Conservation (phyloP, 768 basidiomycete genomes). For the Coprinopsis sp. region DNA sequence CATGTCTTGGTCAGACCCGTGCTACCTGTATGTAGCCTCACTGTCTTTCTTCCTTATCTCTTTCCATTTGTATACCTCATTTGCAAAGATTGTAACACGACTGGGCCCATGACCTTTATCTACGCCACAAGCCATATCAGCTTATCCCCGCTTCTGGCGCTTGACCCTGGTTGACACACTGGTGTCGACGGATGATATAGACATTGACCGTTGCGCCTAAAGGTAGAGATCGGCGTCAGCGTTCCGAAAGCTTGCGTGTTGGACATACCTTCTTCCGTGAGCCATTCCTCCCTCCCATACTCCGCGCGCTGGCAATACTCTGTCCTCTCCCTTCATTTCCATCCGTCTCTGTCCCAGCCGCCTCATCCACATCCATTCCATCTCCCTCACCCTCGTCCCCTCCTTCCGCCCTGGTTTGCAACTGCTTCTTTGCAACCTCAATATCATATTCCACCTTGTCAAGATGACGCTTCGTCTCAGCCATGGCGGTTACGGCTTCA, state of each 20-base stretch:
- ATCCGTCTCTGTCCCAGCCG: conserved; percentile 24
- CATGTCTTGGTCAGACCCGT: too few species aligned
- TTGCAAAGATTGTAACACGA: too few species aligned
- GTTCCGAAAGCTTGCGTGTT: neutral
- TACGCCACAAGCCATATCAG: neutral
- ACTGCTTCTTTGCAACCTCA: conserved; percentile 57
- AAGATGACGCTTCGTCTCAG: conserved; percentile 86
- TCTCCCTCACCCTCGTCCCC: conserved; percentile 33
- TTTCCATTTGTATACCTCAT: too few species aligned
- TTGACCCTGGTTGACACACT: conserved; percentile 50
- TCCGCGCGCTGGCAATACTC: conserved; percentile 58
- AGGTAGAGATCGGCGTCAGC: conserved; percentile 5
- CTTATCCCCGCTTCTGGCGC: conserved; percentile 50
- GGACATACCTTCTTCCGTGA: neutral
- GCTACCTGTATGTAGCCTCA: too few species aligned
- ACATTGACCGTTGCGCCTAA: conserved; percentile 61
- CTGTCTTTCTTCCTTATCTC: too few species aligned
- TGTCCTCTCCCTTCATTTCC: conserved; percentile 52
- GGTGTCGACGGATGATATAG: conserved; percentile 73
- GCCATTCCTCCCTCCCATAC: conserved; percentile 51
- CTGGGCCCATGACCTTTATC: conserved; percentile 7
- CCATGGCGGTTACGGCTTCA: conserved; percentile 63
- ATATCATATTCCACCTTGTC: conserved; percentile 89
- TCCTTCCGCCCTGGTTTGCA: conserved; percentile 41
- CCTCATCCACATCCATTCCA: conserved; percentile 49